Percentiles rank a stretch among this genome's conserved stretches.
Conservation (phyloP, 768 basidiomycete genomes). For the Lyophyllum atratum region DNA sequence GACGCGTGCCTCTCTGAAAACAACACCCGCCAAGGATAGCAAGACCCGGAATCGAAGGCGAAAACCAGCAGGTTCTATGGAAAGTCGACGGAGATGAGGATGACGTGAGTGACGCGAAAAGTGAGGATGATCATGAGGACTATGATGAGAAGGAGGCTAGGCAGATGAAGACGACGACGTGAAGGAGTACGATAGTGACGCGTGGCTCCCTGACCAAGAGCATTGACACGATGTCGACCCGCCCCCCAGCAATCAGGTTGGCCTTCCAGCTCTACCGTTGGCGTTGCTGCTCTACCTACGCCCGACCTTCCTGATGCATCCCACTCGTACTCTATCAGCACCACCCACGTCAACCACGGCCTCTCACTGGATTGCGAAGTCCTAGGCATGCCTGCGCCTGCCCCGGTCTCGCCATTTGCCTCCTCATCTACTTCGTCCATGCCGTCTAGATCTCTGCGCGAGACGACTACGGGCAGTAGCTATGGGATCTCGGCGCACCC, state of each 20-base stretch:
- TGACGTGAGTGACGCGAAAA: not conserved
- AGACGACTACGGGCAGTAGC: conserved; percentile 33
- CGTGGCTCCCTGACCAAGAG: conserved; percentile 46
- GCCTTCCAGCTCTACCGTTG: conserved; percentile 7
- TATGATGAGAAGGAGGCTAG: conserved; percentile 14
- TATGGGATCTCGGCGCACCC: conserved; percentile 25
- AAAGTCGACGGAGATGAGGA: not conserved
- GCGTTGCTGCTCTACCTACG: not conserved
- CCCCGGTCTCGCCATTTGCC: conserved; percentile 54
- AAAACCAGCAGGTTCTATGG: not conserved
- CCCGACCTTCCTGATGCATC: conserved; percentile 3
- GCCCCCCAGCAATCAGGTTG: conserved; percentile 2
- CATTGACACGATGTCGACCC: conserved; percentile 44
- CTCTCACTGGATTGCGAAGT: conserved; percentile 37
- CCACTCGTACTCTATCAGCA: conserved; percentile 9
- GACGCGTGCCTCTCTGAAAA: not conserved
- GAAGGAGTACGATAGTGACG: conserved; percentile 26
- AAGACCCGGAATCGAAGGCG: not conserved
- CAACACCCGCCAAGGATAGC: not conserved
- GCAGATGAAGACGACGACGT: conserved; percentile 16
- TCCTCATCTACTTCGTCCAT: conserved; percentile 26
- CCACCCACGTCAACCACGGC: conserved; percentile 8
- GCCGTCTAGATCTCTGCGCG: conserved; percentile 38
- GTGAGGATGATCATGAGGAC: not conserved
- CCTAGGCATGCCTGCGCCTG: conserved; percentile 60